A percentile compares a stretch with the other conserved stretches of the same genome.
These are phyloP conservation scores for Diversispora eburnea DNA, from an alignment of 192 early-diverging fungal species.

Conservation along the genomic window DNA sequence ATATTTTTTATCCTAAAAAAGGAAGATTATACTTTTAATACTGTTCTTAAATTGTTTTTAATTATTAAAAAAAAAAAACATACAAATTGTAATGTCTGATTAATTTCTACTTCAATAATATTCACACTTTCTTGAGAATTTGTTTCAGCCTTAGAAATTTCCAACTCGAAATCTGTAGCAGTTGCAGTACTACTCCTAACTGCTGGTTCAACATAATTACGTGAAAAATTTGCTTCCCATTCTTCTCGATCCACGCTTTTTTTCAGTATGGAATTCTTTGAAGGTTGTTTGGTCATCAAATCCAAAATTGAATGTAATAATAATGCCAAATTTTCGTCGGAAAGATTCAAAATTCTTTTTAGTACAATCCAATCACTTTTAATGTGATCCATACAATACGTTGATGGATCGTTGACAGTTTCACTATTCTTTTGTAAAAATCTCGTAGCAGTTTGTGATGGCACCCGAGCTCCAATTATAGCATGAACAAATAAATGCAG, in stretches of 20 bases:
- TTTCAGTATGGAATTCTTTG: background rate
- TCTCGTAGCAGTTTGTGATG: background rate
- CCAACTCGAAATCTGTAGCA: background rate
- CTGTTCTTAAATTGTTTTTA: no score
- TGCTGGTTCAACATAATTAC: background rate
- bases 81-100: constrained; percentile 11
- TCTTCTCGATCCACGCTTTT: background rate
- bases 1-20: constrained; percentile 12
- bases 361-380: constrained; percentile 24
- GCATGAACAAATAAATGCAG: constrained; percentile 30
- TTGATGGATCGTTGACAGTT: background rate
- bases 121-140: background rate
- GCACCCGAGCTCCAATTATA: constrained; percentile 2
- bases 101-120: constrained; percentile 3
- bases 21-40: no score
- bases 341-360: constrained; percentile 11
- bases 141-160: background rate
- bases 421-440: constrained; percentile 3
- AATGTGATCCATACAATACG: constrained; percentile 25
- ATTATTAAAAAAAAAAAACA: no score
- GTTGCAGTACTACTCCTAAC: background rate
- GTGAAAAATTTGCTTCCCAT: background rate
- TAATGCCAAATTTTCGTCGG: constrained; percentile 27
- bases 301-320: constrained; percentile 15
- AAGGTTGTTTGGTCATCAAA: background rate